Conservation (phyloP, 345 rosid species). For the Aurinia saxatilis region DNA sequence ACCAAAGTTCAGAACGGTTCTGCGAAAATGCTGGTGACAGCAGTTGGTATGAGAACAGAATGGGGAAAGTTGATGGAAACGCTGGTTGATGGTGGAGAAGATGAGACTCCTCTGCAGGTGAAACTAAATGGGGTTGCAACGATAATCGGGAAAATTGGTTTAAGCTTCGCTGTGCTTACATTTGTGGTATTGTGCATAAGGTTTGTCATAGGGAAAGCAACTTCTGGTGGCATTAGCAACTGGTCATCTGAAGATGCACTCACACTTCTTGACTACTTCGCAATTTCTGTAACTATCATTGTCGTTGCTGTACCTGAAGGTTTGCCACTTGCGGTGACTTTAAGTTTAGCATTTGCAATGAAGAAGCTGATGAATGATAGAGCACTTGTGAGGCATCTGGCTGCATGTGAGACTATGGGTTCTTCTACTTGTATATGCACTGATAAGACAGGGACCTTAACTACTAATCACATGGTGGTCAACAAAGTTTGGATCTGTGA, state of each 20-base stretch:
- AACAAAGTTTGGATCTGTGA: slow-evolving; percentile 49
- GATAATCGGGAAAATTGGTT: slow-evolving; percentile 58
- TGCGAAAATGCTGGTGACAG: slow-evolving; percentile 58
- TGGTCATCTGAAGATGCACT: slow-evolving; percentile 39
- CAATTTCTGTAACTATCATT: slow-evolving; percentile 67
- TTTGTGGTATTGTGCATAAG: slow-evolving; percentile 48
- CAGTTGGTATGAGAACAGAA: slow-evolving; percentile 69
- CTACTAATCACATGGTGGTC: slow-evolving; percentile 60
- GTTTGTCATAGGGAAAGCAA: slow-evolving; percentile 37
- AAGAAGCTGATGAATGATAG: slow-evolving; percentile 64
- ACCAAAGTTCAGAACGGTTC: slow-evolving; percentile 57
- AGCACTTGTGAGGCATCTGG: slow-evolving; percentile 66
- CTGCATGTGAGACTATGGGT: slow-evolving; percentile 82
- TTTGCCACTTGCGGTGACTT: slow-evolving; percentile 66
- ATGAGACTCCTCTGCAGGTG: slow-evolving; percentile 63
- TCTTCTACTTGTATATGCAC: slow-evolving; percentile 68
- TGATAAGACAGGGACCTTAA: slow-evolving; percentile 71
- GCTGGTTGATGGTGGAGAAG: slow-evolving; percentile 42
- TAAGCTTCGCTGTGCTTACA: slow-evolving; percentile 53
- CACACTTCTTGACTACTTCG: slow-evolving; percentile 50
- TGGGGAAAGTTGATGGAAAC: slow-evolving; percentile 73
- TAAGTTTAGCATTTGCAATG: slow-evolving; percentile 82
- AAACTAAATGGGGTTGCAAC: slow-evolving; percentile 64
- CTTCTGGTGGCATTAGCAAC: slow-evolving; percentile 33
- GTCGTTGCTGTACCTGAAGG: slow-evolving; percentile 86